Percentiles rank a stretch among this genome's conserved stretches.
These are phyloP conservation scores for Boletus rubescentipes DNA, from an alignment of 768 basidiomycete genomes.

Conservation along the genomic window DNA sequence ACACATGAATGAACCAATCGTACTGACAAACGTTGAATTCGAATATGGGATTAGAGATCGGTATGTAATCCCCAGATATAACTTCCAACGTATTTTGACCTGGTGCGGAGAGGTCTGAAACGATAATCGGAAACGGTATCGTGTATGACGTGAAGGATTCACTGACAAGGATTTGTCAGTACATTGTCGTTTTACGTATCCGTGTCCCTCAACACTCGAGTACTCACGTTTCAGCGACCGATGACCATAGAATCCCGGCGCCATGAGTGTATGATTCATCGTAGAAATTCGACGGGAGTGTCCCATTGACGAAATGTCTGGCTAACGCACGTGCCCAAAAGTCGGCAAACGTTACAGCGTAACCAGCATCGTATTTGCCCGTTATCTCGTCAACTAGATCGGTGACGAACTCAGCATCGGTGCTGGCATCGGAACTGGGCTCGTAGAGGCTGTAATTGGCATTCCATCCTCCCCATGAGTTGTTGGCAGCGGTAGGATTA, in stretches of 20 bases:
- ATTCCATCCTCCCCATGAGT: conserved; percentile 37
- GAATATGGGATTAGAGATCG: conserved; percentile 32
- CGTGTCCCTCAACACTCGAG: conserved; percentile 17
- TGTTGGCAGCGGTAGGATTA: conserved; percentile 11
- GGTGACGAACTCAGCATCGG: conserved; percentile 15
- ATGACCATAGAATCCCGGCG: conserved; percentile 36
- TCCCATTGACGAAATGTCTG: conserved; percentile 41
- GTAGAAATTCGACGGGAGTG: conserved; percentile 32
- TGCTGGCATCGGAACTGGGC: conserved; percentile 22
- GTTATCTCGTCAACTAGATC: conserved; percentile 25
- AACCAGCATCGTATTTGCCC: conserved; percentile 34
- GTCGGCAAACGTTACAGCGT: conserved; percentile 31
- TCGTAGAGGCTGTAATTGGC: conserved; percentile 17
- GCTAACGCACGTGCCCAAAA: conserved; percentile 28
- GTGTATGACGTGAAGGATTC: conserved; percentile 32
- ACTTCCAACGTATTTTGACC: conserved; percentile 25
- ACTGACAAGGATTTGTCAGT: conserved; percentile 17
- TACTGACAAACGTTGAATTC: conserved; percentile 38
- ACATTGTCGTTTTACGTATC: background rate
- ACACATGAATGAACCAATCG: background rate
- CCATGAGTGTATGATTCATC: conserved; percentile 33
- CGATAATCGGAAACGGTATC: conserved; percentile 43
- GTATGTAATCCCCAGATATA: conserved; percentile 24
- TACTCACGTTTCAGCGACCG: conserved; percentile 33
- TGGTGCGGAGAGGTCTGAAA: conserved; percentile 26